These are phyloP conservation scores for Pseudopyrenochaeta lycopersici DNA, from an alignment of 2,329 filamentous ascomycete genomes.

Conservation along the genomic window DNA sequence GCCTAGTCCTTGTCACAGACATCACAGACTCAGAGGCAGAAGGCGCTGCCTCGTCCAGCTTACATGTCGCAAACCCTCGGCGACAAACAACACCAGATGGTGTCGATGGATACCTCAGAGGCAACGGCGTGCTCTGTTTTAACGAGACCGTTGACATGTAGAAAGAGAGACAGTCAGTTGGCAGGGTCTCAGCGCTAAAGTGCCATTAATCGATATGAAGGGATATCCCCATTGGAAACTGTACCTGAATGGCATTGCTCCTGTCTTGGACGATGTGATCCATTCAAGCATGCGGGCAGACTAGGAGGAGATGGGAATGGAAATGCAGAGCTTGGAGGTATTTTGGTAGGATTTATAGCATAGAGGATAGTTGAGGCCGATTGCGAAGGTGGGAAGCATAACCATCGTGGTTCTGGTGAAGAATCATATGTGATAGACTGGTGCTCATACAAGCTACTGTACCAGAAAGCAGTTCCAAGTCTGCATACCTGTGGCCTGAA, in stretches of 20 bases:
- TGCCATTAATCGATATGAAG: too few relatives aligned
- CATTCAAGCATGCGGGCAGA: too few relatives aligned
- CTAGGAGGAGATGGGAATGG: too few relatives aligned
- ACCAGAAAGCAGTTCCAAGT: neutral
- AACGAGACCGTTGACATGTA: conserved; percentile 79
- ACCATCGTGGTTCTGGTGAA: neutral
- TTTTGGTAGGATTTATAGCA: too few relatives aligned
- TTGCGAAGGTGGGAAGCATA: neutral
- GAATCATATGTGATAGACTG: conserved; percentile 1
- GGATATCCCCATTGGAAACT: too few relatives aligned
- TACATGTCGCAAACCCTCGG: conserved; percentile 51
- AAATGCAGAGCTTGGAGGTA: too few relatives aligned
- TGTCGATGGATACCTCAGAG: conserved; percentile 85
- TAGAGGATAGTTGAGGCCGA: neutral
- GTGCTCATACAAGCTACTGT: neutral
- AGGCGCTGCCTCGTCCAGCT: conserved; percentile 44
- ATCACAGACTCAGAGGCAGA: conserved; percentile 68
- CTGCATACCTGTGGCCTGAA: neutral
- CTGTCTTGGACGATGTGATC: too few relatives aligned
- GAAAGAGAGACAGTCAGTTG: neutral
- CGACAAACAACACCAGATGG: conserved; percentile 71
- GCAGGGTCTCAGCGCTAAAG: too few relatives aligned
- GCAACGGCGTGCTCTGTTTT: conserved; percentile 88
- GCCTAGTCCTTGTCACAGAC: conserved; percentile 90
- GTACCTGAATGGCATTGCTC: too few relatives aligned